phyloP scores from a whole-genome alignment of 2,329 filamentous ascomycete species.

The Colletotrichum musae region DNA sequence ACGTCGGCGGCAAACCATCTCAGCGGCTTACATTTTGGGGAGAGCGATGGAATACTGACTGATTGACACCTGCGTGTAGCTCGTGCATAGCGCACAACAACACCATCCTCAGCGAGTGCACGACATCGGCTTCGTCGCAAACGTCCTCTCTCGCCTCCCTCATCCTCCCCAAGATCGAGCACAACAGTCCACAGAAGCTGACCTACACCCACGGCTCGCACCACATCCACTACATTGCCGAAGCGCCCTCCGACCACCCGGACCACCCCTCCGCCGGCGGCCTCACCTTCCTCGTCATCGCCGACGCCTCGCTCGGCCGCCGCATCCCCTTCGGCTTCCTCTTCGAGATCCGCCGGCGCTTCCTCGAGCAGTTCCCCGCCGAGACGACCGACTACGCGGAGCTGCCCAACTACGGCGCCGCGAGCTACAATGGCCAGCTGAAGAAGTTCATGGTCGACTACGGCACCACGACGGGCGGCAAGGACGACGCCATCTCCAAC shows the following conservation, averaged over 20 bases:
- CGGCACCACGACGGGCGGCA: conserved; percentile 81
- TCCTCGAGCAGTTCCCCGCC: conserved; percentile 79
- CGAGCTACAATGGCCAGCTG: conserved; percentile 85
- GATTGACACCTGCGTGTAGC: conserved; percentile 60
- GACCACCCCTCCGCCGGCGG: conserved; percentile 77
- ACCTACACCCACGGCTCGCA: conserved; percentile 94
- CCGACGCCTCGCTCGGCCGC: conserved; percentile 83
- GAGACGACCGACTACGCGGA: conserved; percentile 78
- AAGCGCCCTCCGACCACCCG: conserved; percentile 79
- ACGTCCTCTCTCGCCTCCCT: conserved; percentile 91
- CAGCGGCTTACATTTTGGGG: too few species aligned
- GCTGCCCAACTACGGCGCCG: conserved; percentile 91
- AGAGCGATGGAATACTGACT: conserved; percentile 35
- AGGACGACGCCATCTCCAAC: conserved; percentile 85
- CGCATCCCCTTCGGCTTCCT: conserved; percentile 95
- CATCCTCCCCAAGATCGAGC: conserved; percentile 94
- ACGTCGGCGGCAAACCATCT: conserved; percentile 51
- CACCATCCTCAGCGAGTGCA: conserved; percentile 95
- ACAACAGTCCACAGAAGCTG: conserved; percentile 85
- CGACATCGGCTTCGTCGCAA: conserved; percentile 84
- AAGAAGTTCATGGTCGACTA: conserved; percentile 86
- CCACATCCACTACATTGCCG: conserved; percentile 96
- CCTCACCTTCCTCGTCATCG: conserved; percentile 92
- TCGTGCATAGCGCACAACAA: conserved; percentile 94
- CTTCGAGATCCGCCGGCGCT: conserved; percentile 89